A percentile compares a stretch with the other conserved stretches of the same genome.
These are phyloP conservation scores for Phytopythium vexans DNA, from an alignment of 352 stramenopile species.

Conservation along the genomic window DNA sequence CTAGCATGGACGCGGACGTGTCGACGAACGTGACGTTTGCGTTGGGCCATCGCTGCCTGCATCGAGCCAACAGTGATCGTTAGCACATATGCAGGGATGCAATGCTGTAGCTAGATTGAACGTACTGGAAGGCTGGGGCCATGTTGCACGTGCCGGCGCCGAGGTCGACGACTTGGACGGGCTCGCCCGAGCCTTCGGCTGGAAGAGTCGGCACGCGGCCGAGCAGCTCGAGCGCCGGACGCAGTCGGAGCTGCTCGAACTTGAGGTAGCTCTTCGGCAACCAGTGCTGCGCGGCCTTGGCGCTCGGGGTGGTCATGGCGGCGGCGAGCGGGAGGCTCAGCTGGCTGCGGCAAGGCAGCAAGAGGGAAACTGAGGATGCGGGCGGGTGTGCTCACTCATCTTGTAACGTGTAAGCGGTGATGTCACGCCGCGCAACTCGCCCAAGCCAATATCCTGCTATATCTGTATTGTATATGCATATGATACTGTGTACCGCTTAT, in stretches of 20 bases:
- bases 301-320: too few relatives aligned
- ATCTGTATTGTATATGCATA: too few relatives aligned
- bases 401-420: too few relatives aligned
- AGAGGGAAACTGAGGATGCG: too few relatives aligned
- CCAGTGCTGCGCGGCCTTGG: conserved; percentile 48
- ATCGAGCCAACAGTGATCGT: background rate
- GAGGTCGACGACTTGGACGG: conserved; percentile 58
- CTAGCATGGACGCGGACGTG: conserved; percentile 58
- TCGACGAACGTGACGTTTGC: conserved; percentile 59
- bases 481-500: too few relatives aligned
- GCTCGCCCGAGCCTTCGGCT: conserved; percentile 4
- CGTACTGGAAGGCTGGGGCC: conserved; percentile 53
- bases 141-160: conserved; percentile 73
- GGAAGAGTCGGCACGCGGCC: conserved; percentile 27
- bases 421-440: too few relatives aligned
- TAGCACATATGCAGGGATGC: too few relatives aligned
- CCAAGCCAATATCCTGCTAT: too few relatives aligned
- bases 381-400: too few relatives aligned
- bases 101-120: too few relatives aligned
- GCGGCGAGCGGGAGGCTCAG: too few relatives aligned
- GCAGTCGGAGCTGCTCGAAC: conserved; percentile 57
- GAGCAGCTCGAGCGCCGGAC: conserved; percentile 63
- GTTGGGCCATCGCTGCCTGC: conserved; percentile 46
- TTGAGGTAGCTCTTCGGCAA: conserved; percentile 56
- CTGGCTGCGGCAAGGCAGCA: too few relatives aligned